Conservation (phyloP, 345 rosid species). For the rapeseed (Brassica napus) region DNA sequence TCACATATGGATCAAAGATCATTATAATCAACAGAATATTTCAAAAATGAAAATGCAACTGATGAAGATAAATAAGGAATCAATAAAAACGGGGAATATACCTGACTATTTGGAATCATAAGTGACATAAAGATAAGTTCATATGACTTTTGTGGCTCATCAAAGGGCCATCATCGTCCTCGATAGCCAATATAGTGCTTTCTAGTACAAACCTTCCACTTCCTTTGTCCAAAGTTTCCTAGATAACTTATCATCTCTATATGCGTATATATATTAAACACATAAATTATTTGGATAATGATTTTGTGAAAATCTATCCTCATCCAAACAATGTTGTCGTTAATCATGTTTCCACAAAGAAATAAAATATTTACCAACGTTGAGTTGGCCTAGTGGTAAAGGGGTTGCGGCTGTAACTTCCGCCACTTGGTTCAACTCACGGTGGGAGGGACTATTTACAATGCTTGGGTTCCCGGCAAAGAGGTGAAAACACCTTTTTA, state of each 20-base stretch:
- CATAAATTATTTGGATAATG: not conserved
- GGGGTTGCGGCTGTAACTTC: no score
- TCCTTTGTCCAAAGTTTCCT: slow-evolving; percentile 33
- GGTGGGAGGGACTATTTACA: no score
- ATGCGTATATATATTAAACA: not conserved
- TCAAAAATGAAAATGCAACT: slow-evolving; percentile 5
- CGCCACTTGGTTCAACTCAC: no score
- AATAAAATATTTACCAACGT: not conserved
- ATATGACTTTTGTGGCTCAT: slow-evolving; percentile 42
- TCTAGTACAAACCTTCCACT: slow-evolving; percentile 40
- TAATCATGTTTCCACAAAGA: not conserved
- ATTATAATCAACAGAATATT: not conserved
- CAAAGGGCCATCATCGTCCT: slow-evolving; percentile 39
- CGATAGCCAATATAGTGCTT: slow-evolving; percentile 32
- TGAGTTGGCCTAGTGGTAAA: no score
- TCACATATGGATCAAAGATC: not conserved
- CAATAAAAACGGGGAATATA: slow-evolving; percentile 17
- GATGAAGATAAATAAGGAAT: slow-evolving; percentile 19
- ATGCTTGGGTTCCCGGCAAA: no score
- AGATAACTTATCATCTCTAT: not conserved
- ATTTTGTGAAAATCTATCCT: not conserved
- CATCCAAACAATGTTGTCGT: not conserved
- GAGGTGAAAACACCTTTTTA: no score
- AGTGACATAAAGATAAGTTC: slow-evolving; percentile 42
- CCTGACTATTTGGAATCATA: slow-evolving; percentile 39